Percentiles rank a stretch among this genome's conserved stretches.
Conservation (phyloP, 768 basidiomycete genomes). For the Leccinum obscurum region DNA sequence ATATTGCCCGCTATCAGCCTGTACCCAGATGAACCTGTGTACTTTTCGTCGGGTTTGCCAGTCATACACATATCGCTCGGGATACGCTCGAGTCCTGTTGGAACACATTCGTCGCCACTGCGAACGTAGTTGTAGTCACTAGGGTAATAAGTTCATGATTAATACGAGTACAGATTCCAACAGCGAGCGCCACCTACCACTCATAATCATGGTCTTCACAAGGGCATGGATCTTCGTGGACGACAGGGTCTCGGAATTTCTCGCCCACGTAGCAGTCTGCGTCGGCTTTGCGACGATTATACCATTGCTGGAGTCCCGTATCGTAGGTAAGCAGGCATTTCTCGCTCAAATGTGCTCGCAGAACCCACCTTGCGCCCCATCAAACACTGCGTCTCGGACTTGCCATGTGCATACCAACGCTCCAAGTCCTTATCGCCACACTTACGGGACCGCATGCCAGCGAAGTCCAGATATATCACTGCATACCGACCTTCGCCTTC, state of each 20-base stretch:
- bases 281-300: constrained; percentile 75
- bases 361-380: constrained; percentile 89
- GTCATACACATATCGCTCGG: constrained; percentile 68
- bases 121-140: constrained; percentile 92
- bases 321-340: background rate
- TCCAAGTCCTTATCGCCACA: constrained; percentile 78
- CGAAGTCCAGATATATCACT: constrained; percentile 82
- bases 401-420: constrained; percentile 78
- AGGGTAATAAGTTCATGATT: background rate
- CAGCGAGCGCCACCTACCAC: constrained; percentile 57
- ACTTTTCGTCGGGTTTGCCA: constrained; percentile 55
- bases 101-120: constrained; percentile 71
- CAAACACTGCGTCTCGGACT: constrained; percentile 69
- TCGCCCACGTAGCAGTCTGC: constrained; percentile 89
- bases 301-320: constrained; percentile 78
- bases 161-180: background rate
- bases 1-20: constrained; percentile 91
- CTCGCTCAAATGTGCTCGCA: background rate
- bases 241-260: constrained; percentile 85
- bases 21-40: constrained; percentile 89
- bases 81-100: constrained; percentile 86
- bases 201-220: constrained; percentile 91
- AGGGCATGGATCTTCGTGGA: constrained; percentile 77
- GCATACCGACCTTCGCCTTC: constrained; percentile 61
- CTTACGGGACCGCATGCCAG: constrained; percentile 61